These are phyloP conservation scores for Rhodotorula toruloides DNA, from an alignment of 768 basidiomycete genomes.

Conservation along the genomic window DNA sequence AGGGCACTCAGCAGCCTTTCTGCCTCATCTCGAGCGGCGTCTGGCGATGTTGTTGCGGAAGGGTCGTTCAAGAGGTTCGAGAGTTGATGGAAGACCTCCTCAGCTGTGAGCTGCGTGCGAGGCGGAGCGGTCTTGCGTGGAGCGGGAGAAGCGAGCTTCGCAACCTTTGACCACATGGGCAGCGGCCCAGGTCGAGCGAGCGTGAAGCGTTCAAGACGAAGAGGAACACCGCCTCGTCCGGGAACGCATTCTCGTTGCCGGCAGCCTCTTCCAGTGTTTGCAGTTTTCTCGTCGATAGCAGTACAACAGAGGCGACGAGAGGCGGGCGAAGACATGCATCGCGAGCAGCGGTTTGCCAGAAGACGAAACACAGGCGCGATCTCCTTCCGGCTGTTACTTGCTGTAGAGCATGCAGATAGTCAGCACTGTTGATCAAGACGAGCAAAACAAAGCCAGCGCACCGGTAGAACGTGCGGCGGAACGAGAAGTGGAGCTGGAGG, in stretches of 20 bases:
- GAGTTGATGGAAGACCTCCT: slow-evolving; percentile 6
- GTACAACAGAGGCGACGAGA: no score
- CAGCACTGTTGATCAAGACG: not conserved
- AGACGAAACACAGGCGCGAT: no score
- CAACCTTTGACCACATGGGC: slow-evolving; percentile 26
- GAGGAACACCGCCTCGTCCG: not conserved
- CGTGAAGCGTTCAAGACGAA: not conserved
- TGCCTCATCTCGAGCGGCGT: not conserved
- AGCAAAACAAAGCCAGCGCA: no score
- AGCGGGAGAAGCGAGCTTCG: slow-evolving; percentile 22
- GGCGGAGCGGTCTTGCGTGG: slow-evolving; percentile 14
- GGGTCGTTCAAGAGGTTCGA: not conserved
- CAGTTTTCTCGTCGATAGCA: no score
- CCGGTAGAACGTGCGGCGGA: slow-evolving; percentile 57
- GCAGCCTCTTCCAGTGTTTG: no score
- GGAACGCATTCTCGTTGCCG: no score
- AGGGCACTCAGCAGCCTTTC: slow-evolving; percentile 2
- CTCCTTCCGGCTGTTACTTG: no score
- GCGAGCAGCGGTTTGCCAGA: no score
- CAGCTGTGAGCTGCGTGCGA: not conserved
- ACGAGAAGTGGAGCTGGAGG: slow-evolving; percentile 91
- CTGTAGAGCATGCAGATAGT: not conserved
- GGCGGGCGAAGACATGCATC: not conserved
- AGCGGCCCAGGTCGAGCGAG: not conserved
- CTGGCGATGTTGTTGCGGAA: not conserved